phyloP scores from a whole-genome alignment of 108 stramenopile species.

The Nitzschia sp. region DNA sequence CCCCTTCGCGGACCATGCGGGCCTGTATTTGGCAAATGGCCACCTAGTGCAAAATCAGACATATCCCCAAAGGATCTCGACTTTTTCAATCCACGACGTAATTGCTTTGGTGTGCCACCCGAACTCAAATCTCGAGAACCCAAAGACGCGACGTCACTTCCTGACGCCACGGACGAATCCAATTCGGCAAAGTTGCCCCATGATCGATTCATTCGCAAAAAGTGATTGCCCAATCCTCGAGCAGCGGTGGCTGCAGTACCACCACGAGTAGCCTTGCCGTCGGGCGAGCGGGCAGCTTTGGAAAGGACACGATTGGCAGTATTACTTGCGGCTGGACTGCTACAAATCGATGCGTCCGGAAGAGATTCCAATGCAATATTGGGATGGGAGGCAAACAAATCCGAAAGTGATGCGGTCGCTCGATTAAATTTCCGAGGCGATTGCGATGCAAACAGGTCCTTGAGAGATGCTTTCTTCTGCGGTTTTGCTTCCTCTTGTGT shows the following conservation, averaged over 20 bases:
- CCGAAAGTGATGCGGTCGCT: background rate
- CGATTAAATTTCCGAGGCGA: background rate
- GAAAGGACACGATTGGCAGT: background rate
- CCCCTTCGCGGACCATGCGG: background rate
- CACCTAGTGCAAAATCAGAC: background rate
- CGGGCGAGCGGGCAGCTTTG: background rate
- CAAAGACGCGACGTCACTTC: background rate
- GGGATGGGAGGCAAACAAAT: background rate
- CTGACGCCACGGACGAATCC: background rate
- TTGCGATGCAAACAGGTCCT: background rate
- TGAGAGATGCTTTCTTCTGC: background rate
- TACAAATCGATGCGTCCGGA: background rate
- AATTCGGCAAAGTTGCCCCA: background rate
- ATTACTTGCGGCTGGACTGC: background rate
- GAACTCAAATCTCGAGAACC: conserved; percentile 1
- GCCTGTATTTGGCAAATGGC: background rate
- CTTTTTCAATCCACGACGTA: background rate
- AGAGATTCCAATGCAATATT: background rate
- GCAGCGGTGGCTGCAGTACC: background rate
- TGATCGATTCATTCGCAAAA: background rate
- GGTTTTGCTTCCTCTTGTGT: background rate
- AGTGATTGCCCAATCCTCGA: background rate
- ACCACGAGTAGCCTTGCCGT: background rate
- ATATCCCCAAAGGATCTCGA: conserved; percentile 8
- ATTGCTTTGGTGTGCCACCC: background rate